Conservation (phyloP, 805 yeast species). For the Barnettozyma wickerhamii region DNA sequence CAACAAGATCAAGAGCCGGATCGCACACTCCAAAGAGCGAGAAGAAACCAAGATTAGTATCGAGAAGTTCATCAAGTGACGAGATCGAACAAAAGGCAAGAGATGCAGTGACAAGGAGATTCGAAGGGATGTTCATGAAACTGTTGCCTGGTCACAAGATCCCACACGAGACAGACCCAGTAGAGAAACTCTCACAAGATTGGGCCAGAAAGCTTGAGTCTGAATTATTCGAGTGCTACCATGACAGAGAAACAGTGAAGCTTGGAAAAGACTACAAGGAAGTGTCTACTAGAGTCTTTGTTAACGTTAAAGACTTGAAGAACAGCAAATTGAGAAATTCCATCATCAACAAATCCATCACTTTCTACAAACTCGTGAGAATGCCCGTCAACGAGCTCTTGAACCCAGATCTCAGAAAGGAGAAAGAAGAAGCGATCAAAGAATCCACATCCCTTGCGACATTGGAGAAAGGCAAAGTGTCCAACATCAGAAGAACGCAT, state of each 20-base stretch:
- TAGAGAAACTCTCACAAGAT: slow-evolving; percentile 33
- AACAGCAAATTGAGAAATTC: slow-evolving; percentile 54
- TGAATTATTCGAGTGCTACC: slow-evolving; percentile 38
- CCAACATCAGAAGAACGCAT: slow-evolving; percentile 74
- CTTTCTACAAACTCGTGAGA: slow-evolving; percentile 54
- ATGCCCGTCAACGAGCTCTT: slow-evolving; percentile 71
- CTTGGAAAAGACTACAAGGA: slow-evolving; percentile 42
- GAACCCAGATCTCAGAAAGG: slow-evolving; percentile 67
- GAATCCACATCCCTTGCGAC: slow-evolving; percentile 68
- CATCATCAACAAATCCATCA: slow-evolving; percentile 48
- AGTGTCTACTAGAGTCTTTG: slow-evolving; percentile 63
- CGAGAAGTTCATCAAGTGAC: slow-evolving; percentile 9
- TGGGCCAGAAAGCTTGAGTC: slow-evolving; percentile 52
- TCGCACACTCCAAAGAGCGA: slow-evolving; percentile 2
- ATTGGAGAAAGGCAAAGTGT: slow-evolving; percentile 53
- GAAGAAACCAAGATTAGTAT: slow-evolving; percentile 1
- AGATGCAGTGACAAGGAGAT: slow-evolving; percentile 44
- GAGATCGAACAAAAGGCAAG: slow-evolving; percentile 21
- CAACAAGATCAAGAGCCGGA: slow-evolving; percentile 1
- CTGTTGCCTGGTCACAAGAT: slow-evolving; percentile 30
- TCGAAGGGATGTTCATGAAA: slow-evolving; percentile 43
- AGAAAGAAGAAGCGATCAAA: slow-evolving; percentile 66
- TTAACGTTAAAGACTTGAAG: slow-evolving; percentile 56
- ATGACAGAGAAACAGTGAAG: slow-evolving; percentile 23
- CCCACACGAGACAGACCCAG: slow-evolving; percentile 30